phyloP scores from a whole-genome alignment of 768 basidiomycete species.

The Chalciporus piperatus region DNA sequence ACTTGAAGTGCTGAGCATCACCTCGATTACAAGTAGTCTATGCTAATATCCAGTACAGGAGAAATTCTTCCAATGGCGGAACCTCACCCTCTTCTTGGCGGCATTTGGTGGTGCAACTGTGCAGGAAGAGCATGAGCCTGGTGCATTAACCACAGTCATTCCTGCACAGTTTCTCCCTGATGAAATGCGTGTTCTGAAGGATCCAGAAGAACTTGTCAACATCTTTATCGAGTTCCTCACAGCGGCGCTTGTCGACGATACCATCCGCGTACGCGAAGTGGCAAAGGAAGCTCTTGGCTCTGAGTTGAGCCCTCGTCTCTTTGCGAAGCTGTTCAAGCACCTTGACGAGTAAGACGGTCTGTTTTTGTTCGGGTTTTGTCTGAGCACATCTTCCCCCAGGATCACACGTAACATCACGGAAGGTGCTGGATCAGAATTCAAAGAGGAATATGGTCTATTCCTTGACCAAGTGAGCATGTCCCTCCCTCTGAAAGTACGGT shows the following conservation, averaged over 20 bases:
- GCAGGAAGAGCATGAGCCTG: conserved; percentile 48
- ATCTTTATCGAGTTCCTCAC: conserved; percentile 68
- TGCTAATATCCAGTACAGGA: conserved; percentile 45
- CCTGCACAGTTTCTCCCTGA: conserved; percentile 64
- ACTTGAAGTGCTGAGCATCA: conserved; percentile 32
- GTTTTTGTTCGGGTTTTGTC: background rate
- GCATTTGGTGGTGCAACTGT: conserved; percentile 68
- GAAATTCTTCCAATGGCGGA: conserved; percentile 79
- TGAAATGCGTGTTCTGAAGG: conserved; percentile 60
- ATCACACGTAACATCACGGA: conserved; percentile 53
- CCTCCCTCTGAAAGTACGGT: background rate
- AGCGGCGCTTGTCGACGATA: conserved; percentile 62
- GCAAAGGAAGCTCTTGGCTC: conserved; percentile 78
- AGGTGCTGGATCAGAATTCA: conserved; percentile 41
- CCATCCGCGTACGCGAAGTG: conserved; percentile 68
- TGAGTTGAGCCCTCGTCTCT: conserved; percentile 72
- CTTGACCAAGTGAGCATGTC: conserved; percentile 62
- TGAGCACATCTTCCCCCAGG: conserved; percentile 28
- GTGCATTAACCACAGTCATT: conserved; percentile 51
- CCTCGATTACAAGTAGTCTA: background rate
- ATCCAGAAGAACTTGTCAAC: conserved; percentile 57
- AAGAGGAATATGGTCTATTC: conserved; percentile 45
- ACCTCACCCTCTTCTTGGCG: conserved; percentile 74
- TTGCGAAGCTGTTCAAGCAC: conserved; percentile 62
- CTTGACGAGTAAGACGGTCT: conserved; percentile 63